Evolutionary conservation across 2,329 filamentous ascomycete genomes (phyloP).

Genomic region (Microdochium paspali): DNA sequence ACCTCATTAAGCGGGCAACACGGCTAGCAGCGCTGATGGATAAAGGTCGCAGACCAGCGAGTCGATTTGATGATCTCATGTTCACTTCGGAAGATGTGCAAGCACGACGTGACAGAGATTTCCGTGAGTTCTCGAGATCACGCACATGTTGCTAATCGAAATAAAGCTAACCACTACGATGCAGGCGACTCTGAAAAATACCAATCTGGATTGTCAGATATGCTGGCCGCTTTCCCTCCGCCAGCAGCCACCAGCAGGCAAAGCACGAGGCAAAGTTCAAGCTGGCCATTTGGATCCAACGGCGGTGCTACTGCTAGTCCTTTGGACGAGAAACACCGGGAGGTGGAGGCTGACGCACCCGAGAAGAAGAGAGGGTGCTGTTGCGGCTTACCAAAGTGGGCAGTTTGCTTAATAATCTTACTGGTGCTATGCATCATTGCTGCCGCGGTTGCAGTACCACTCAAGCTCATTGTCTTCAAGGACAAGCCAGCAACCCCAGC

Average conservation of each 20-base stretch:
- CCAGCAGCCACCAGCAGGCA: slow-evolving; percentile 35
- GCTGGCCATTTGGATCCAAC: slow-evolving; percentile 21
- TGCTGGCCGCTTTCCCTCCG: slow-evolving; percentile 56
- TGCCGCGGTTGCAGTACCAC: slow-evolving; percentile 73
- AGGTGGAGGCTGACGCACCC: neutral
- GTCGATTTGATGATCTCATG: slow-evolving; percentile 45
- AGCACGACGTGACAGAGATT: slow-evolving; percentile 28
- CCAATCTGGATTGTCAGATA: slow-evolving; percentile 49
- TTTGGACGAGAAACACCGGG: neutral
- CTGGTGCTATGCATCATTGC: slow-evolving; percentile 63
- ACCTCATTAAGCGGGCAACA: slow-evolving; percentile 83
- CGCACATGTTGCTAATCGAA: no score
- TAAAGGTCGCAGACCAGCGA: slow-evolving; percentile 58
- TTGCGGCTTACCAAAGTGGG: slow-evolving; percentile 78
- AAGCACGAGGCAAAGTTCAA: slow-evolving; percentile 8
- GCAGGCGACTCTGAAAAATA: slow-evolving; percentile 29
- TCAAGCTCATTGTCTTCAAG: slow-evolving; percentile 54
- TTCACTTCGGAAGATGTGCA: slow-evolving; percentile 35
- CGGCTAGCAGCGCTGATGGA: slow-evolving; percentile 81
- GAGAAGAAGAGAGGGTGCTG: slow-evolving; percentile 44
- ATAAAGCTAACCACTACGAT: no score
- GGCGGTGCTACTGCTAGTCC: neutral
- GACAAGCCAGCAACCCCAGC: slow-evolving; percentile 27
- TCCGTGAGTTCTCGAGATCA: slow-evolving; percentile 20
- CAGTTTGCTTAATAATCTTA: slow-evolving; percentile 57